Conservation (phyloP, 2,329 filamentous ascomycete species). For the Exophiala aquamarina region DNA sequence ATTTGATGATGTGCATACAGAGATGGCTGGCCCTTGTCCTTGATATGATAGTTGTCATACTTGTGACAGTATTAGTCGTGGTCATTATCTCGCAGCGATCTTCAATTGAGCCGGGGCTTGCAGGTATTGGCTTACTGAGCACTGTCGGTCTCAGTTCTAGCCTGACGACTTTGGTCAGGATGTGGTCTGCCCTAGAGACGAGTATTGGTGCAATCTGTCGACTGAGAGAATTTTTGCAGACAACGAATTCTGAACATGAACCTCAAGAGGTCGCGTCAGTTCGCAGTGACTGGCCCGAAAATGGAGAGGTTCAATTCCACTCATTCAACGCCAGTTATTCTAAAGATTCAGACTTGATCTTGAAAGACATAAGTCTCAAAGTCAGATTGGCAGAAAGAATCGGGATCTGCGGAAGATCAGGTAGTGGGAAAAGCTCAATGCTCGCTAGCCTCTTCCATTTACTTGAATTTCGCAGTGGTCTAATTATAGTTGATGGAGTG, state of each 20-base stretch:
- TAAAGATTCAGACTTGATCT: slow-evolving; percentile 20
- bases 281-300: slow-evolving; percentile 26
- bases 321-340: slow-evolving; percentile 24
- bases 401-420: slow-evolving; percentile 37
- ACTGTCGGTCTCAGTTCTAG: slow-evolving; percentile 55
- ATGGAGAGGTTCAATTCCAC: slow-evolving; percentile 27
- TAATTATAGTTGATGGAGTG: slow-evolving; percentile 29
- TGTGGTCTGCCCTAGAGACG: slow-evolving; percentile 60
- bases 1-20: slow-evolving; percentile 58
- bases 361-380: slow-evolving; percentile 30
- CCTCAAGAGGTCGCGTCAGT: slow-evolving; percentile 35
- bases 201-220: slow-evolving; percentile 58
- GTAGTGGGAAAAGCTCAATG: slow-evolving; percentile 35
- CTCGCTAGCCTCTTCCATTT: slow-evolving; percentile 30
- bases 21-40: slow-evolving; percentile 57
- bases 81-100: slow-evolving; percentile 48
- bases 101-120: slow-evolving; percentile 47
- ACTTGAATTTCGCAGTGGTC: slow-evolving; percentile 29
- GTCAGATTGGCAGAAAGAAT: slow-evolving; percentile 34
- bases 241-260: slow-evolving; percentile 45
- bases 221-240: slow-evolving; percentile 53
- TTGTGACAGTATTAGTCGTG: slow-evolving; percentile 51
- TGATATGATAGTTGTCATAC: slow-evolving; percentile 49
- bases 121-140: slow-evolving; percentile 55
- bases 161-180: slow-evolving; percentile 51